Evolutionary conservation across 129 eudicot species (phyloP).

Genomic region (Pittosporum tobira): DNA sequence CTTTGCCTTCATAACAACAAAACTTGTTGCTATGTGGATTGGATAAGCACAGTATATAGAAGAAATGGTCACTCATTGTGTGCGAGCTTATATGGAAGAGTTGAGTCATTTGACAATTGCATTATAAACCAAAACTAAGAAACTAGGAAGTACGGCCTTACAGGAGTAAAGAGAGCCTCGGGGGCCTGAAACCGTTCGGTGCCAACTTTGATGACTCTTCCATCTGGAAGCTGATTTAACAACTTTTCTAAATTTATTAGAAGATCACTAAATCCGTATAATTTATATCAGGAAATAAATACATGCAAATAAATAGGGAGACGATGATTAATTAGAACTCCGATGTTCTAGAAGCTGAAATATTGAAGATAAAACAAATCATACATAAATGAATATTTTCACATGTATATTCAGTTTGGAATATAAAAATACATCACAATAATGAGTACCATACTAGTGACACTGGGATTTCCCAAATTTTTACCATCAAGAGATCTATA

Average conservation of each 20-base stretch:
- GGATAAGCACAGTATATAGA: not conserved
- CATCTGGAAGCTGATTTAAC: conserved; percentile 80
- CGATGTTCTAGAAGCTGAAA: not conserved
- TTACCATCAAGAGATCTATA: no score
- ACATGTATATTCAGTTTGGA: not conserved
- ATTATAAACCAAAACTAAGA: conserved; percentile 5
- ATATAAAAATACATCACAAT: no score
- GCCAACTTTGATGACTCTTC: conserved; percentile 95
- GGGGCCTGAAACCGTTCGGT: conserved; percentile 98
- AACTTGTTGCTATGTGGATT: not conserved
- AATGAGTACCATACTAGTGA: no score
- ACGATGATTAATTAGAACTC: not conserved
- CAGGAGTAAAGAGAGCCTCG: conserved; percentile 97
- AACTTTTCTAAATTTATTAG: conserved; percentile 12
- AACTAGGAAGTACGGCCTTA: conserved; percentile 23
- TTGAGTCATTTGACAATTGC: not conserved
- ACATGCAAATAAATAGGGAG: not conserved
- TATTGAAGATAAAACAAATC: not conserved
- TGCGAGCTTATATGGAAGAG: not conserved
- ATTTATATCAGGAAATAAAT: not conserved
- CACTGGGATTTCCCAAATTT: no score
- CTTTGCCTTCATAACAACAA: no score
- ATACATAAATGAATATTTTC: not conserved
- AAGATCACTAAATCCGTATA: not conserved
- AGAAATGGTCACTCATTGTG: no score